Percentiles rank a stretch among this genome's conserved stretches.
These are phyloP conservation scores for Colletotrichum spaethianum DNA, from an alignment of 2,329 filamentous ascomycete genomes.

Conservation along the genomic window DNA sequence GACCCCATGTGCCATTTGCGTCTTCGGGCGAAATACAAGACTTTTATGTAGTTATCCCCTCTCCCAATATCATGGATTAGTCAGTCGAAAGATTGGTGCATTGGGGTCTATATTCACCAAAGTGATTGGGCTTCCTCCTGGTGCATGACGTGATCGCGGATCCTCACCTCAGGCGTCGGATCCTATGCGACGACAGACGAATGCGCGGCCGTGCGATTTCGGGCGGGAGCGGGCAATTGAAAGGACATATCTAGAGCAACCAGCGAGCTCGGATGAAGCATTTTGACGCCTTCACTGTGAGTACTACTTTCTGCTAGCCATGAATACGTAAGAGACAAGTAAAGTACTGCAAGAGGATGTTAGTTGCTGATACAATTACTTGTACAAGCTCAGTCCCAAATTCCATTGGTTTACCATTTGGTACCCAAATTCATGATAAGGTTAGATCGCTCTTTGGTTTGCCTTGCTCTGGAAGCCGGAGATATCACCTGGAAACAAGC, in stretches of 20 bases:
- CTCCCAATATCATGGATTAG: not conserved
- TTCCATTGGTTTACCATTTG: too few species aligned
- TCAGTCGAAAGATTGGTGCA: not conserved
- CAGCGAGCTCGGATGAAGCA: too few species aligned
- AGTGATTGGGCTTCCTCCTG: not conserved
- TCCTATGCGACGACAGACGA: not conserved
- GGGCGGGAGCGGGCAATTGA: too few species aligned
- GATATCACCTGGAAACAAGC: not conserved
- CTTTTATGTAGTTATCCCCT: not conserved
- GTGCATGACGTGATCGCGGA: constrained; percentile 24
- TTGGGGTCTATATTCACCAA: not conserved
- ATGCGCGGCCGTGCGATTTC: not conserved
- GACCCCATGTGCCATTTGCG: not conserved
- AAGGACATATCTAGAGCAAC: too few species aligned
- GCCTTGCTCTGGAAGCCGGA: too few species aligned
- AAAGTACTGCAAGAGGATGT: not conserved
- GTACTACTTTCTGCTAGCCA: too few species aligned
- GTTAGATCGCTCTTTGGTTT: not conserved
- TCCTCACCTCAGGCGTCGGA: not conserved
- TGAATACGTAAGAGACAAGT: too few species aligned
- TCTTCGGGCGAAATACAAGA: not conserved
- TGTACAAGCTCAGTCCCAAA: too few species aligned
- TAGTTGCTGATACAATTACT: not conserved
- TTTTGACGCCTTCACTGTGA: too few species aligned
- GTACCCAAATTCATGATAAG: too few species aligned